A percentile compares a stretch with the other conserved stretches of the same genome.
Conservation (phyloP, 495 filamentous ascomycete genomes). For the Neurospora sublineolata region DNA sequence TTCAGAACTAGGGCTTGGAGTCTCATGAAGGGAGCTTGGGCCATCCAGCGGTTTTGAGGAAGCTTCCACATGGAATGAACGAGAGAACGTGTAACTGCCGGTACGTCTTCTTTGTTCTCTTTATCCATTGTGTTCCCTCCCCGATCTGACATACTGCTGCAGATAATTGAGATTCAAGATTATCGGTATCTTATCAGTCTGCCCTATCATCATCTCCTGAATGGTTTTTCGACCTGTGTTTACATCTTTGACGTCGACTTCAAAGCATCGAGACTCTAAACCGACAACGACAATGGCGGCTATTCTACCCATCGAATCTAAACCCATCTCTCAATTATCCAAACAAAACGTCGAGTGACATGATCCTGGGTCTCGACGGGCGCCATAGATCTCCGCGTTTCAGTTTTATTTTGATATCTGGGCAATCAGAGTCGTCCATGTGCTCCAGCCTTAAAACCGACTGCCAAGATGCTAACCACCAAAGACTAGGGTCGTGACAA, state of each 20-base stretch:
- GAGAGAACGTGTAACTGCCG: not conserved
- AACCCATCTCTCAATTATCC: slow-evolving; percentile 5
- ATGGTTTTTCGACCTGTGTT: slow-evolving; percentile 7
- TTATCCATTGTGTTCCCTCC: not conserved
- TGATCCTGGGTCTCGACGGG: slow-evolving; percentile 6
- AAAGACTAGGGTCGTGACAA: not conserved
- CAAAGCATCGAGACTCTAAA: slow-evolving; percentile 6
- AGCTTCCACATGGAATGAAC: not conserved
- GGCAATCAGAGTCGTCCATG: slow-evolving; percentile 11
- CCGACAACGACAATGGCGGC: not conserved
- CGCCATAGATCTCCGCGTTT: slow-evolving; percentile 30
- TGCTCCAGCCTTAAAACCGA: slow-evolving; percentile 12
- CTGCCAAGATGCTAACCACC: not conserved
- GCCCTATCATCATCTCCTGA: not conserved
- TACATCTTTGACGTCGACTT: slow-evolving; percentile 9
- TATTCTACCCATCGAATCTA: slow-evolving; percentile 3
- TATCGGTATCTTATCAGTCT: not conserved
- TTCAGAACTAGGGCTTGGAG: slow-evolving; percentile 9
- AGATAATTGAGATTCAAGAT: not conserved
- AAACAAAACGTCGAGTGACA: slow-evolving; percentile 9
- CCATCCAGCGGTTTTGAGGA: not conserved
- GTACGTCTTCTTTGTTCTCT: not conserved
- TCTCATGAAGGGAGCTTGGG: not conserved
- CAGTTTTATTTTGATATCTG: slow-evolving; percentile 27
- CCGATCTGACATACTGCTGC: not conserved